Base-by-base conservation (phyloP, 2,329 filamentous ascomycete genomes). In the Arthroderma uncinatum region DNA sequence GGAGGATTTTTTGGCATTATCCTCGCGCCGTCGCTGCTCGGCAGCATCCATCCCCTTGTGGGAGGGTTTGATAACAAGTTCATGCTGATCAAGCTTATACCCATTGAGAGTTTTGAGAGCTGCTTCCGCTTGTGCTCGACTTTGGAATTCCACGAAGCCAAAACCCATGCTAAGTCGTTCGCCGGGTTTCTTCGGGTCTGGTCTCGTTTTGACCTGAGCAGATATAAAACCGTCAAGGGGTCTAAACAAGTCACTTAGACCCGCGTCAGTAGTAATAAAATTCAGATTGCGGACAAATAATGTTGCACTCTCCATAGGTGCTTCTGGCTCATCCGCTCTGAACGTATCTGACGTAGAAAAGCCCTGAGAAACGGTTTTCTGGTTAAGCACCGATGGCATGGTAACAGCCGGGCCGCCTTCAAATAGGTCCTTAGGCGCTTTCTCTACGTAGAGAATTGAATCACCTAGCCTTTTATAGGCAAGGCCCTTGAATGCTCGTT, bases 91-190 rank as follows among this genome's bases (percentile, higher is more conserved):
- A n/a, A 98, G 80, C 39, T 83, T 83, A 70, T 88, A 83, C 9
- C 90, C 89, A 70, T 97, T 84, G 89, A 97, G 93, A n/a, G 84
- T 82, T 63, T 82, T 80, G 58, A 89, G 77, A 23, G 92, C 93
- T 48, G 86, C 85, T 63, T 88, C 82, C 0, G 93, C 92, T 65
- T 91, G 82, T 40, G 79, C 80, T 66, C 88, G 88, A 63, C 80
- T 85, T 59, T 80, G 81, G 73, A 97, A 98, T 66, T 95, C 90
- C 59, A 90, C 82, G 71, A 98, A 98, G 47, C 91, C 93, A 69
- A 95, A 98, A 37, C 93, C 93, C 91, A 97, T 96, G 69, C 91
- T 96, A 56, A 98, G 82, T 2, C 86, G 81, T 71, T 95, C 86
- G 7, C 87, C 89, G 16, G 88, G 85, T 67, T 86, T 87, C 76